Conservation (phyloP, 257 asterid species). For the Leonotis leonurus region DNA sequence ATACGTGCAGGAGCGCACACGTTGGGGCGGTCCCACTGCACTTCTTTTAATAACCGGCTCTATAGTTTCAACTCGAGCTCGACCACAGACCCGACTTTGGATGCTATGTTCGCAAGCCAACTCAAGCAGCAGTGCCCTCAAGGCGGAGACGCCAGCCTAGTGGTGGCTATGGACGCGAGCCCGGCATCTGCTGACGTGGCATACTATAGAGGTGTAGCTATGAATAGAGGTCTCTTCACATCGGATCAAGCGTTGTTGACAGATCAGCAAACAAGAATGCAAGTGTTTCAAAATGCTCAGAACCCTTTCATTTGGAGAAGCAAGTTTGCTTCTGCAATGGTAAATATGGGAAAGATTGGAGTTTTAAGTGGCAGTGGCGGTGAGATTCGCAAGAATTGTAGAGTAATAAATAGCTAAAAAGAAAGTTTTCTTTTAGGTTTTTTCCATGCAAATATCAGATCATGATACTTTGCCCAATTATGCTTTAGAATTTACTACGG, state of each 20-base stretch:
- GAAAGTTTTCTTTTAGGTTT: not conserved
- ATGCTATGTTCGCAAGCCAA: slow-evolving; percentile 36
- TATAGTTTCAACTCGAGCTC: slow-evolving; percentile 43
- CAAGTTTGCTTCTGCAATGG: too few species aligned
- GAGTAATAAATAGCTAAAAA: slow-evolving; percentile 35
- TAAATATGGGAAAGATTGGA: slow-evolving; percentile 45
- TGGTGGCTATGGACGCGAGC: slow-evolving; percentile 51
- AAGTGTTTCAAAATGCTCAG: too few species aligned
- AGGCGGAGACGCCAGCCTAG: slow-evolving; percentile 19
- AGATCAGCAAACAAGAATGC: slow-evolving; percentile 19
- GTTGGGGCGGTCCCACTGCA: slow-evolving; percentile 66
- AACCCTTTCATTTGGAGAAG: too few species aligned
- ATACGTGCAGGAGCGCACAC: slow-evolving; percentile 60
- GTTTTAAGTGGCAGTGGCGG: slow-evolving; percentile 45
- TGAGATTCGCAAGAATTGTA: slow-evolving; percentile 54
- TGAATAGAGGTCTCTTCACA: slow-evolving; percentile 32
- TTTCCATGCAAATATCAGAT: not conserved
- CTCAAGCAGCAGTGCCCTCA: slow-evolving; percentile 48
- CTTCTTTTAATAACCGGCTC: slow-evolving; percentile 45
- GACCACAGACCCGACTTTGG: slow-evolving; percentile 53
- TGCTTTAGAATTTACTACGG: too few species aligned
- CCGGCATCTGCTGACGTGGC: slow-evolving; percentile 23
- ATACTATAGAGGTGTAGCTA: slow-evolving; percentile 31
- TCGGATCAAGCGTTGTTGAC: slow-evolving; percentile 40
- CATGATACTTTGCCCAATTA: not conserved